A percentile compares a stretch with the other conserved stretches of the same genome.
Evolutionary conservation across 192 early-diverging fungal species (phyloP).

Genomic region (Jimgerdemannia lactiflua): DNA sequence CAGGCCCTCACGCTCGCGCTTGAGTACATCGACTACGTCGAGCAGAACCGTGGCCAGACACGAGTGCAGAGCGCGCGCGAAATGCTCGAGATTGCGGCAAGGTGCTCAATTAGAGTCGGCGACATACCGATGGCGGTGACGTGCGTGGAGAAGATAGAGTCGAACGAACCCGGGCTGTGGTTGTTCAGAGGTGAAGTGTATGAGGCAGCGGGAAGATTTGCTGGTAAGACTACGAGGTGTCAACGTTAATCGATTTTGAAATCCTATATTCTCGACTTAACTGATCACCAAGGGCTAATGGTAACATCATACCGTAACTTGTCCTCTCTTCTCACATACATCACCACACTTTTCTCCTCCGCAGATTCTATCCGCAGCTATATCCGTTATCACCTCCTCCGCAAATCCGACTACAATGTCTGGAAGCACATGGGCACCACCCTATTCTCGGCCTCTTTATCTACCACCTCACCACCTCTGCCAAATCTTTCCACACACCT

Average conservation of each 20-base stretch:
- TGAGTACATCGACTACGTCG: neutral
- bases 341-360: neutral
- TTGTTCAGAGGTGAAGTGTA: constrained; percentile 1
- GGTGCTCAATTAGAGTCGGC: neutral
- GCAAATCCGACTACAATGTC: neutral
- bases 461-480: neutral
- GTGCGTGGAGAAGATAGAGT: neutral
- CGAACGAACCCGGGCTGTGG: neutral
- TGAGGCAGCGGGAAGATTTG: neutral
- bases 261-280: neutral
- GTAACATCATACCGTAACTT: neutral
- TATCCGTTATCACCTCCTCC: neutral
- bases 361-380: neutral
- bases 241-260: neutral
- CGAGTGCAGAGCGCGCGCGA: neutral
- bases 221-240: neutral
- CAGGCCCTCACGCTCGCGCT: neutral
- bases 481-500: neutral
- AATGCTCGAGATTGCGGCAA: neutral
- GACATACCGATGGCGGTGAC: neutral
- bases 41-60: neutral
- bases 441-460: neutral
- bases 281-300: neutral
- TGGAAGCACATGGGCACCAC: neutral
- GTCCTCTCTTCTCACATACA: neutral